Percentiles rank a stretch among this genome's conserved stretches.
Evolutionary conservation across 352 stramenopile genomes (phyloP).

Genomic region (Elongisporangium anandrum): DNA sequence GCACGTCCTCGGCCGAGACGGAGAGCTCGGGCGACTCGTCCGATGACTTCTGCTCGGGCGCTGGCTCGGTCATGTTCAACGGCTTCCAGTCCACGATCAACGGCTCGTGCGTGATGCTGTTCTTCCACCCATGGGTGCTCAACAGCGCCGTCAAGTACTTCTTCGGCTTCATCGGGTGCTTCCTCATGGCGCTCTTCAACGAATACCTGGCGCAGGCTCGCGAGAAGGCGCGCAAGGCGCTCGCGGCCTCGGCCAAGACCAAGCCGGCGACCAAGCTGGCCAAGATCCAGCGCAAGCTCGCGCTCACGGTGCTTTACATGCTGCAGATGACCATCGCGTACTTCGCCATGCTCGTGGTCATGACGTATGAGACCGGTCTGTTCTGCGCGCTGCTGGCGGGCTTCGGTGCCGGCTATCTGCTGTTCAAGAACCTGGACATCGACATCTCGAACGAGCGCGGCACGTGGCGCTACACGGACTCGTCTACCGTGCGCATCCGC

Average conservation of each 20-base stretch:
- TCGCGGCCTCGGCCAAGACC: conserved; percentile 32
- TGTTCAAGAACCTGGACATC: conserved; percentile 72
- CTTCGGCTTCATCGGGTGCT: conserved; percentile 62
- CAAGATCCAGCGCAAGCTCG: conserved; percentile 60
- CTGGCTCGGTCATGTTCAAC: conserved; percentile 80
- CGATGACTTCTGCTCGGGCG: conserved; percentile 48
- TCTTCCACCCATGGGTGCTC: conserved; percentile 80
- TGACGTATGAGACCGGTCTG: conserved; percentile 76
- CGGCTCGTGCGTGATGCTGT: conserved; percentile 64
- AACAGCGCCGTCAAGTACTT: conserved; percentile 69
- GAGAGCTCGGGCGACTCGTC: conserved; percentile 10
- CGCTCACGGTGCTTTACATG: conserved; percentile 69
- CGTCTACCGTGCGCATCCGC: conserved; percentile 61
- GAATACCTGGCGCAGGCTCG: conserved; percentile 59
- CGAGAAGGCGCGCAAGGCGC: conserved; percentile 39
- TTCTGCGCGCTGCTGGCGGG: conserved; percentile 69
- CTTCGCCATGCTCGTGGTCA: conserved; percentile 79
- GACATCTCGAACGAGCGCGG: conserved; percentile 69
- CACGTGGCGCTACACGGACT: conserved; percentile 64
- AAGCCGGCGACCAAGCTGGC: conserved; percentile 38
- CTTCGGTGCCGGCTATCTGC: conserved; percentile 61
- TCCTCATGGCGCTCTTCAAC: conserved; percentile 60
- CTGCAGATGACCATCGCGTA: conserved; percentile 80
- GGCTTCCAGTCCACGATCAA: conserved; percentile 74
- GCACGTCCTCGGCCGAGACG: conserved; percentile 12